Evolutionary conservation across 176 grass and related monocot genomes (phyloP), one percentile per base, ranked within the genome.

Genomic region (Carex kokanica): DNA sequence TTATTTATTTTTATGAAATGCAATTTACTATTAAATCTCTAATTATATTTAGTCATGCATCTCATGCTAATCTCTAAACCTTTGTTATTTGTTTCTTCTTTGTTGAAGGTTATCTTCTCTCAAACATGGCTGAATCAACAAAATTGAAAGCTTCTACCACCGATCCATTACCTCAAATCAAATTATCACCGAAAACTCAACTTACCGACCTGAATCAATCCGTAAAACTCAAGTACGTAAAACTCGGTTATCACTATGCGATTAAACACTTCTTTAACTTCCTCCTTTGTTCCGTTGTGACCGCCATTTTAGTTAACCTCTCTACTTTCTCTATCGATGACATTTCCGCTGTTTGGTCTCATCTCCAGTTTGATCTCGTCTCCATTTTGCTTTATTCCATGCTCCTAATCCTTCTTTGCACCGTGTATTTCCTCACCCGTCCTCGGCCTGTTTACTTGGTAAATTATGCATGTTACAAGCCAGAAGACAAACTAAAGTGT

Each of bases 171-270:
- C n/a, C 24, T 1, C 49, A 58, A 57, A 52, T 3, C 23, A 17
- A 32, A 3, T 32, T 62, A 29, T 43, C 83, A 60, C 2, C 47
- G 14, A 0, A 36, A 43, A 62, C 24, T 31, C 3, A 77, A n/a
- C 52, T 88, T 81, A 68, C 84, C 38, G 87, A 87, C 79, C 86
- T 94, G 56, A 94, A 81, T 74, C 92, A 86, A 84, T 91, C 89
- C 3, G 85, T 94, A n/a, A 94, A 88, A 87, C 92, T 89, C 49
- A 94, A 94, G 85, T 91, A 94, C 62, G 87, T 94, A 41, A 94
- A 94, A 88, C 92, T 94, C 0, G 92, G 89, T 3, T 94, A 91
- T 90, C 92, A 94, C 82, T 87, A 89, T 87, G 68, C 86, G 0
- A 86, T 94, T 41, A 89, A 85, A 13, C 89, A 94, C 83, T 89